Percentiles rank a stretch among this genome's conserved stretches.
phyloP scores from a whole-genome alignment of 176 grass and related monocot species.

The Phragmites australis region DNA sequence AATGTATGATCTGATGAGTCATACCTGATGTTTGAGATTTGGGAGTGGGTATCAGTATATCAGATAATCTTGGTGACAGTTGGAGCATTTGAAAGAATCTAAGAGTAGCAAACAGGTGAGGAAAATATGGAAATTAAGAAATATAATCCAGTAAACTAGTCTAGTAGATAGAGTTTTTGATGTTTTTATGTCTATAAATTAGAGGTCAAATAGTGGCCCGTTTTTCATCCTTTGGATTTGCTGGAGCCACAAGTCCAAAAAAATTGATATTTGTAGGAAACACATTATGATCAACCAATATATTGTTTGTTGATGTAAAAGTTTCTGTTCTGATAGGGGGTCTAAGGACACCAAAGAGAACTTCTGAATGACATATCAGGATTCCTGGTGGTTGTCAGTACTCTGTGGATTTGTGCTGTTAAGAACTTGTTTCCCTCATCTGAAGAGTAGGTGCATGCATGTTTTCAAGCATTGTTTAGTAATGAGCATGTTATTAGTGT shows the following conservation, averaged over 20 bases:
- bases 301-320: neutral
- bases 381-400: neutral
- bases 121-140: conserved; percentile 15
- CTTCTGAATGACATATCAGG: neutral
- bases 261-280: neutral
- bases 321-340: neutral
- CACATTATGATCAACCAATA: neutral
- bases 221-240: conserved; percentile 8
- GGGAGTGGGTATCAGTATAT: neutral
- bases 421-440: neutral
- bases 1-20: conserved; percentile 17
- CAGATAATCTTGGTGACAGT: neutral
- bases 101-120: neutral
- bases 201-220: neutral
- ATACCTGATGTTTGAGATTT: neutral
- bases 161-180: neutral
- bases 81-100: conserved; percentile 6
- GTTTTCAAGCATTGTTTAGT: neutral
- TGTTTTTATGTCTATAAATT: conserved; percentile 3
- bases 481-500: neutral
- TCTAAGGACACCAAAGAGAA: neutral
- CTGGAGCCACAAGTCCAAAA: neutral
- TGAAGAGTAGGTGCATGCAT: neutral
- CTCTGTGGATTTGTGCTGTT: neutral
- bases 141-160: neutral